These are phyloP conservation scores for Hysterium pulicare DNA, from an alignment of 2,329 filamentous ascomycete species.

Conservation along the genomic window DNA sequence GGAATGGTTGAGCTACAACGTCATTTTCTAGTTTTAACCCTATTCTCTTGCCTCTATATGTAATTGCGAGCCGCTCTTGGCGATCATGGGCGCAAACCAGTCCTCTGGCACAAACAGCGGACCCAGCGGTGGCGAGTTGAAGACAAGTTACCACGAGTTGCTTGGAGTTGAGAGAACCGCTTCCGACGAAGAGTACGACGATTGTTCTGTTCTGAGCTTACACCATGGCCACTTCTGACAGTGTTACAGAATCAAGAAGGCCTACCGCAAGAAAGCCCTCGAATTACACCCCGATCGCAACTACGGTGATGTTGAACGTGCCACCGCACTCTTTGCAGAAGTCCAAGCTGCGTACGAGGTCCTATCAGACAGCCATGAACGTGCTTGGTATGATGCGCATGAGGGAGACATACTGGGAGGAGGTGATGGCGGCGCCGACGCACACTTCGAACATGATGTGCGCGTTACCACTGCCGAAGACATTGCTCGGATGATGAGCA, in stretches of 20 bases:
- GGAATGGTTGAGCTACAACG: no score
- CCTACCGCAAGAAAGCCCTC: constrained; percentile 84
- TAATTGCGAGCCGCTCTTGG: no score
- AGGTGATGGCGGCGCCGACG: constrained; percentile 50
- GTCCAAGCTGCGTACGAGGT: constrained; percentile 92
- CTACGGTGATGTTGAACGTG: constrained; percentile 75
- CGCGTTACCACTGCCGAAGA: constrained; percentile 77
- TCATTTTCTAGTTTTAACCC: constrained; percentile 9
- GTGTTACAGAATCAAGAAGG: constrained; percentile 73
- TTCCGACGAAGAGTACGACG: constrained; percentile 71
- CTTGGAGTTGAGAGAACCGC: constrained; percentile 70
- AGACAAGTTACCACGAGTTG: constrained; percentile 83
- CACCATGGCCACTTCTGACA: constrained; percentile 4
- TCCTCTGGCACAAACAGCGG: constrained; percentile 33
- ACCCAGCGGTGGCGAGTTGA: constrained; percentile 39
- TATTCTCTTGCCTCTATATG: no score
- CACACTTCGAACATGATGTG: constrained; percentile 64
- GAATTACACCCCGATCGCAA: constrained; percentile 96
- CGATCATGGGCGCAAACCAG: constrained; percentile 46
- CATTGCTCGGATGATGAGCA: constrained; percentile 72
- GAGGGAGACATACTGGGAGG: constrained; percentile 77
- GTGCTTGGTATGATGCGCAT: constrained; percentile 97
- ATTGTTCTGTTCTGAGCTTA: neutral
- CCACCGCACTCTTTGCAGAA: constrained; percentile 84
- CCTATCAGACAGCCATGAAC: constrained; percentile 91